Base-by-base conservation (phyloP, 2,329 filamentous ascomycete genomes). In the Diaporthe sp. region DNA sequence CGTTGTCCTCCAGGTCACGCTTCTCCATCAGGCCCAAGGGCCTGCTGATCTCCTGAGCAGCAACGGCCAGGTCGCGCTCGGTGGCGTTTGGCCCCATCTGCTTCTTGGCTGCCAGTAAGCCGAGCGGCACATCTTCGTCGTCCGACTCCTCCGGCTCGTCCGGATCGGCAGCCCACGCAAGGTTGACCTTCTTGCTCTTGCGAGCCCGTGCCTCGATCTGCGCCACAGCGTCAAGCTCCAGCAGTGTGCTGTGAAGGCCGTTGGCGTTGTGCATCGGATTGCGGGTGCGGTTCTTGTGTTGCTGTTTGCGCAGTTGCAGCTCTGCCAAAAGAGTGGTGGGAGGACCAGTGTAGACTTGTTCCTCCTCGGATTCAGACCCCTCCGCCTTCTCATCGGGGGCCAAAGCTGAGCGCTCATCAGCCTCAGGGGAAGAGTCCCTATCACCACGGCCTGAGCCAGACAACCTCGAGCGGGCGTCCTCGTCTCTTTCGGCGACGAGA, bases 291-390 rank as follows among this genome's bases (percentile, higher is more conserved):
- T 92, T 88, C 82, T 94, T 96, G 79, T 97, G 93, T 78, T 98
- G 94, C 75, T 94, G 92, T 81, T 99, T 98, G 68, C 97, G 93
- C 77, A 97, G 85, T 81, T 98, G 95, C 10, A 99, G 87, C 81
- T 99, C 97, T 0, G 97, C 97, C 32, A 99, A 89, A 0, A 99
- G 88, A 0, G 97, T 99, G 1, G 95, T 97, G 0, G 97, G 97
- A 5, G 92, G 89, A 0, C 94, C 94, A 70, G 92, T 88, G 76
- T 91, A 93, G 1, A 86, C 79, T 2, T 88, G 86, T 51, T 86
- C 85, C 5, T 85, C 86, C 32, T 86, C 84, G 35, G 87, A 86
- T 44, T n/a, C 73, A 39, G 44, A 77, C 8, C 55, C 76, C 30
- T 44, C 73, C 65, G 82, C 79, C 4, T 82, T 81, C 0, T 82